Conservation (phyloP, 2,329 filamentous ascomycete species). For the Pseudomassariella vexata region DNA sequence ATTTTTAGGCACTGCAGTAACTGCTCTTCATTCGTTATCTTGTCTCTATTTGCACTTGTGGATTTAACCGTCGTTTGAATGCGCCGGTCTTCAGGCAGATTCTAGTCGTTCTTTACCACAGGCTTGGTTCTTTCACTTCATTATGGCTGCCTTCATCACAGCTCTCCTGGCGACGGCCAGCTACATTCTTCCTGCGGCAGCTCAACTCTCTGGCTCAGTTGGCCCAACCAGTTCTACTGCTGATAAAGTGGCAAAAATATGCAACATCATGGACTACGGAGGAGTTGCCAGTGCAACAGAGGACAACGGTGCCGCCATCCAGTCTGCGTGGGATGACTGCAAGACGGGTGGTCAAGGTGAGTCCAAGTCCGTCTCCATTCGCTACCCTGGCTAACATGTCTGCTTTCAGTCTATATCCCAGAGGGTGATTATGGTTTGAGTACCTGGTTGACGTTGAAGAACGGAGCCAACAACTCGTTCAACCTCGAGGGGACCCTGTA, state of each 20-base stretch:
- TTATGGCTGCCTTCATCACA: constrained; percentile 5
- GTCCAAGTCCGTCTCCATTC: background rate
- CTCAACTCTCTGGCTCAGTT: constrained; percentile 37
- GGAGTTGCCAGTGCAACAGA: constrained; percentile 40
- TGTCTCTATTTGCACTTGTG: too few relatives aligned
- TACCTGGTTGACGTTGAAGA: constrained; percentile 10
- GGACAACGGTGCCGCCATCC: constrained; percentile 28
- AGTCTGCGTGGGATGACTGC: constrained; percentile 28
- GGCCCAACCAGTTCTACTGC: constrained; percentile 32
- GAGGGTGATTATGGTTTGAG: constrained; percentile 12
- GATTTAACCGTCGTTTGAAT: too few relatives aligned
- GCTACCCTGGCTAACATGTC: background rate
- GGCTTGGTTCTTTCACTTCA: background rate
- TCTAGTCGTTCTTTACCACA: background rate
- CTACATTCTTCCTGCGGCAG: constrained; percentile 6
- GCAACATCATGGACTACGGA: constrained; percentile 44
- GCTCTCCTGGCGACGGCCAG: constrained; percentile 6
- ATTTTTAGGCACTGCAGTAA: too few relatives aligned
- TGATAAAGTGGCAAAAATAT: constrained; percentile 27
- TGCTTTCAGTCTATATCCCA: constrained; percentile 12
- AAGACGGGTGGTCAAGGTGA: constrained; percentile 36
- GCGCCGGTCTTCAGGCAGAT: too few relatives aligned
- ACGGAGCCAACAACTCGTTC: constrained; percentile 9
- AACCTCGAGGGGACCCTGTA: constrained; percentile 34
- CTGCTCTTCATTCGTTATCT: too few relatives aligned